Evolutionary conservation across 345 rosid species (phyloP), one percentile per base, ranked within the genome.

Genomic region (Trapa bicornis): DNA sequence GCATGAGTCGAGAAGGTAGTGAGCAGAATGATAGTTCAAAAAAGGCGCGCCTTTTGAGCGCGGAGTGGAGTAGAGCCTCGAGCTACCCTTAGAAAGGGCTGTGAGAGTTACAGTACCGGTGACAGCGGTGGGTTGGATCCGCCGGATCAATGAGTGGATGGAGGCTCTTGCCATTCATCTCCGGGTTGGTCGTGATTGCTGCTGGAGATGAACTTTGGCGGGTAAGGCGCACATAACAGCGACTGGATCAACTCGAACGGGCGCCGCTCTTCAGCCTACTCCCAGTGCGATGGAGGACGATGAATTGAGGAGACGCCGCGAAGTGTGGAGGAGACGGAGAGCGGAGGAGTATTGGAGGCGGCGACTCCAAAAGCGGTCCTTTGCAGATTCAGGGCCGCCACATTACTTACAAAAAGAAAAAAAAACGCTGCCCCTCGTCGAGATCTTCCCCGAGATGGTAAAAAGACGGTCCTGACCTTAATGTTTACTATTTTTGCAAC

Each of bases 161-260:
- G 81, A 73, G 75, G 77, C 77, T 71, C 82, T 85, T 80, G 88
- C 88, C 90, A 86, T 86, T 82, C 92, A 86, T 83, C 75, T 80
- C 83, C 68, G 63, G 52, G 16, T 52, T 63, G 8, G 41, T 35
- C 45, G 63, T 17, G 37, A 33, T 66, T 32, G 66, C 42, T 8
- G 50, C 37, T 12, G 14, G 71, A 58, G 60, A 54, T 35, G 43
- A 60, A 42, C 64, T n/a, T 22, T 6, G 60, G 60, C 15, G 63
- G 63, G 38, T 5, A 32, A 15, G 60, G 2, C 60, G 60, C 60
- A 54, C 60, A 54, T 54, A 54, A 54, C 60, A n/a, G 60, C 60
- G 10, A 11, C 33, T 54, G 60, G 22, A 54, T 6, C 60, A 15
- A 17, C n/a, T 4, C n/a, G 29, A 54, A 22, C 33, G 9, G 33